These are phyloP conservation scores for Prunus persica DNA, from an alignment of 306 rosid species.

Conservation along the genomic window DNA sequence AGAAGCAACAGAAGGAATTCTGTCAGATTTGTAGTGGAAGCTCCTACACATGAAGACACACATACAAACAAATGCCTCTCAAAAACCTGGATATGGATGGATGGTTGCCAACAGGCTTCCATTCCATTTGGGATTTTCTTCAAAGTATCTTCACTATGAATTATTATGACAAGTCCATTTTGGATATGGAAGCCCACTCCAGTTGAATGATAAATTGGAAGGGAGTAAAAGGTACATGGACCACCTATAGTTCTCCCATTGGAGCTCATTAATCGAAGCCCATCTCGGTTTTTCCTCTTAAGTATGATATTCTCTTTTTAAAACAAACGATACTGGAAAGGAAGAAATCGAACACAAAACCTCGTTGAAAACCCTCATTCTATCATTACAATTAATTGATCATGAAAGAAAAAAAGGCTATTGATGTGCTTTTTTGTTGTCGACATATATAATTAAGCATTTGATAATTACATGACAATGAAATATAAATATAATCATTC, in stretches of 20 bases:
- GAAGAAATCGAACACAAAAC: background rate
- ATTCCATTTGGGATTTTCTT: background rate
- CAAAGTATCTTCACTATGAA: background rate
- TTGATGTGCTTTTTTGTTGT: background rate
- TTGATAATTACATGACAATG: constrained; percentile 10
- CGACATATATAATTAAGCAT: background rate
- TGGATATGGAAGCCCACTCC: constrained; percentile 3
- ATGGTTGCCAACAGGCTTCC: background rate
- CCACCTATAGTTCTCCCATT: constrained; percentile 15
- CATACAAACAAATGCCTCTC: constrained; percentile 4
- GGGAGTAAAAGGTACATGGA: background rate
- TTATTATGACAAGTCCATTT: background rate
- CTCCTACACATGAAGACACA: constrained; percentile 6
- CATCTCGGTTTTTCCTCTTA: background rate
- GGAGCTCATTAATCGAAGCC: background rate
- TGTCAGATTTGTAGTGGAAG: constrained; percentile 1
- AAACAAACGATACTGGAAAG: background rate
- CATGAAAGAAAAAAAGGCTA: background rate
- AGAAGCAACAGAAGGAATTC: constrained; percentile 14
- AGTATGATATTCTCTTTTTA: too few relatives aligned
- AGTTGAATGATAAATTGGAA: background rate
- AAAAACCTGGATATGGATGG: background rate
- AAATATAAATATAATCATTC: constrained; percentile 1
- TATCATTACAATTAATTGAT: background rate
- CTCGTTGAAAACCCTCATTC: too few relatives aligned